A percentile compares a stretch with the other conserved stretches of the same genome.
phyloP scores from a whole-genome alignment of 2,329 filamentous ascomycete genomes.

The Fusarium clavum region DNA sequence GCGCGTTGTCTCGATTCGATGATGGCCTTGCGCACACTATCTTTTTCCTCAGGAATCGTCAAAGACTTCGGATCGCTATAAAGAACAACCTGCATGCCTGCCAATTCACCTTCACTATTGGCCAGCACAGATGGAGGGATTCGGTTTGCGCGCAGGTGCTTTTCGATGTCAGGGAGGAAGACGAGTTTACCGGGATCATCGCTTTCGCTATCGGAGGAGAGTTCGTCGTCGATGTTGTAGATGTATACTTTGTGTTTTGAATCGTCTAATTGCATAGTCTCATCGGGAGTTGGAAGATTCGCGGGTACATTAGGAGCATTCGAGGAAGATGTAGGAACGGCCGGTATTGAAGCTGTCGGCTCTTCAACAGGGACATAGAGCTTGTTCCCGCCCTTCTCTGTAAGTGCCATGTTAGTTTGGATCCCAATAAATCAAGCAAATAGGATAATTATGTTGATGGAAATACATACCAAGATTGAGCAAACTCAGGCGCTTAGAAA shows the following conservation, averaged over 20 bases:
- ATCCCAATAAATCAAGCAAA: background rate
- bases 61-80: constrained; percentile 84
- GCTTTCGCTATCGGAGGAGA: constrained; percentile 64
- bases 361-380: constrained; percentile 74
- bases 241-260: constrained; percentile 91
- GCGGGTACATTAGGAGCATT: constrained; percentile 15
- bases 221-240: constrained; percentile 87
- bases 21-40: constrained; percentile 85
- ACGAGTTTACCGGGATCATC: constrained; percentile 71
- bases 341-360: constrained; percentile 41
- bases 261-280: constrained; percentile 87
- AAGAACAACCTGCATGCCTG: constrained; percentile 80
- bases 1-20: constrained; percentile 79
- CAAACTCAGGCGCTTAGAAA: constrained; percentile 85
- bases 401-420: constrained; percentile 2
- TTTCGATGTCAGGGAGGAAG: constrained; percentile 88
- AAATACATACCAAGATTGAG: constrained; percentile 78
- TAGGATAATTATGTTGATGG: constrained; percentile 2
- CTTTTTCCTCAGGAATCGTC: constrained; percentile 77
- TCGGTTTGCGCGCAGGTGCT: constrained; percentile 78
- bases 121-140: constrained; percentile 74
- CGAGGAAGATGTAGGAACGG: constrained; percentile 28
- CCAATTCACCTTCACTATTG: constrained; percentile 65
- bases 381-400: constrained; percentile 72
- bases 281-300: constrained; percentile 53